Conservation (phyloP, 768 basidiomycete genomes). For the Clitopilus passeckerianus region DNA sequence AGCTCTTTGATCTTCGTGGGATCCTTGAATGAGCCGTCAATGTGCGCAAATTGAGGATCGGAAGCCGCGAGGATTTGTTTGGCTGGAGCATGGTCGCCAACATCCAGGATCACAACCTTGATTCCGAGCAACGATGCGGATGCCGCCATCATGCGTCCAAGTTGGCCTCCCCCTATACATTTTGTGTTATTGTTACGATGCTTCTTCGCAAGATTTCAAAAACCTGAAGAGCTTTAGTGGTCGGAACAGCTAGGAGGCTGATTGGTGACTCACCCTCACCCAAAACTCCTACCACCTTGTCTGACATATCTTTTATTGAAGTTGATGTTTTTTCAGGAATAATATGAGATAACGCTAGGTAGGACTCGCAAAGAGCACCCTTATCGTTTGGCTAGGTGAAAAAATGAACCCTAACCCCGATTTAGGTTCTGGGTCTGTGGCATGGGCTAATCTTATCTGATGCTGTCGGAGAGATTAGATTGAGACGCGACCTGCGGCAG, state of each 20-base stretch:
- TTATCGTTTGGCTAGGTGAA: background rate
- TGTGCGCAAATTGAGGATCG: constrained; percentile 47
- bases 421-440: background rate
- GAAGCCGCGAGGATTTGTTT: constrained; percentile 77
- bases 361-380: background rate
- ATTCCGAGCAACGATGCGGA: constrained; percentile 87
- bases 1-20: constrained; percentile 74
- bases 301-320: constrained; percentile 28
- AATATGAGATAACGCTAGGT: background rate
- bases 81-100: constrained; percentile 75
- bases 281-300: constrained; percentile 46
- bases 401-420: constrained; percentile 1
- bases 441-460: background rate
- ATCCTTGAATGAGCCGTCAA: constrained; percentile 89
- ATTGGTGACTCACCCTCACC: constrained; percentile 37
- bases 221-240: background rate
- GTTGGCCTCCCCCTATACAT: constrained; percentile 83
- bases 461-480: background rate
- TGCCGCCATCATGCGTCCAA: constrained; percentile 94
- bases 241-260: background rate
- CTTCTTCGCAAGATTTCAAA: constrained; percentile 9
- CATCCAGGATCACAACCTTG: constrained; percentile 80
- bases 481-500: background rate
- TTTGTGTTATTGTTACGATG: background rate
- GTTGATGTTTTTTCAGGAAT: background rate